Evolutionary conservation across 1,284 basidiomycete species (phyloP).

Genomic region (Mycosarcoma mackinlayi): DNA sequence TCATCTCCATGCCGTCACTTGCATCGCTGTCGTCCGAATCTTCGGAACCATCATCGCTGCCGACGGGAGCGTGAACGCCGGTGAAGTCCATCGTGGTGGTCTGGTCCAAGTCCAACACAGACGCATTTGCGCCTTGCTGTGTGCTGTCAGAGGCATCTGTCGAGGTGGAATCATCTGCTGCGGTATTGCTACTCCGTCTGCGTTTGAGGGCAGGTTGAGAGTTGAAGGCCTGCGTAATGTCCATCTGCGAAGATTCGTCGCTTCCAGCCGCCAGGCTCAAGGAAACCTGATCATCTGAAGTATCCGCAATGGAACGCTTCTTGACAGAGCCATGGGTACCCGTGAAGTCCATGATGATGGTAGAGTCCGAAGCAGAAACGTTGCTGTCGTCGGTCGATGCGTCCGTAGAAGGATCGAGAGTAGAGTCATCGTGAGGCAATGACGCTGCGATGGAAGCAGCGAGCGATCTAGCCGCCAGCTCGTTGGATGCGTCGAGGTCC

Average conservation of each 20-base stretch:
- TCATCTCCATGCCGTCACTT: conserved; percentile 45
- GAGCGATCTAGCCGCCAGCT: conserved; percentile 34
- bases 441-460: conserved; percentile 47
- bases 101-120: conserved; percentile 34
- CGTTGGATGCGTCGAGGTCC: conserved; percentile 40
- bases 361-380: conserved; percentile 23
- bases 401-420: conserved; percentile 29
- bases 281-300: conserved; percentile 19
- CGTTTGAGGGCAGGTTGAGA: conserved; percentile 37
- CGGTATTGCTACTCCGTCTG: conserved; percentile 35
- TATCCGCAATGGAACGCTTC: conserved; percentile 35
- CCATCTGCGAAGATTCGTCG: conserved; percentile 39
- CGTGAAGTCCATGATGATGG: conserved; percentile 47
- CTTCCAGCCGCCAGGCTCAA: conserved; percentile 21
- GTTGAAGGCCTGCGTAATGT: conserved; percentile 35
- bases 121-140: conserved; percentile 6
- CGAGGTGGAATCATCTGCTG: conserved; percentile 21
- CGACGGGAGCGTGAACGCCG: conserved; percentile 20
- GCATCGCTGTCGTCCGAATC: conserved; percentile 32
- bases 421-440: conserved; percentile 45
- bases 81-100: conserved; percentile 55
- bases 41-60: conserved; percentile 10
- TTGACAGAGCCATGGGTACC: conserved; percentile 38
- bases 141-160: conserved; percentile 19
- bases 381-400: conserved; percentile 17